Percentiles rank a stretch among this genome's conserved stretches.
These are phyloP conservation scores for Petrea volubilis DNA, from an alignment of 257 asterid species.

Conservation along the genomic window DNA sequence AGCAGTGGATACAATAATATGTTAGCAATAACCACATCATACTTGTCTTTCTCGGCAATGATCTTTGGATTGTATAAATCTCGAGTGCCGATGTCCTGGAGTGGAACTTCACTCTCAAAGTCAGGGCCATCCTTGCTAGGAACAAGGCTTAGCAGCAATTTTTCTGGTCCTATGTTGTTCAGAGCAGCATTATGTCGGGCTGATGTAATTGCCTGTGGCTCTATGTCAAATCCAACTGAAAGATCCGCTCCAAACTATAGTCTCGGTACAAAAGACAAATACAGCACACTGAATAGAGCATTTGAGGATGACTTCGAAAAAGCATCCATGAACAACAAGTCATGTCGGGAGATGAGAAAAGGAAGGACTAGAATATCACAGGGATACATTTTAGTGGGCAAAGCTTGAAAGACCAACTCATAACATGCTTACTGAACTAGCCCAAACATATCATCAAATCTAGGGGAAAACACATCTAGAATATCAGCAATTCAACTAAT, in stretches of 20 bases:
- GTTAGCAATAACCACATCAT: slow-evolving; percentile 78
- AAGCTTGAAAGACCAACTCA: not conserved
- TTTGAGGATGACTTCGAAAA: not conserved
- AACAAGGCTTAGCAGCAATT: slow-evolving; percentile 60
- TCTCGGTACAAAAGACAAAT: not conserved
- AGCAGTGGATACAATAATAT: slow-evolving; percentile 73
- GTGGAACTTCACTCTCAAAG: slow-evolving; percentile 30
- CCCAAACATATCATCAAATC: not conserved
- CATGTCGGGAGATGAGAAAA: not conserved
- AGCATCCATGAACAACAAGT: not conserved
- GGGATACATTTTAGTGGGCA: not conserved
- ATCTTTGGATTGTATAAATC: slow-evolving; percentile 37
- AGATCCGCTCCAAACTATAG: slow-evolving; percentile 78
- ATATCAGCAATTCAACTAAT: no score
- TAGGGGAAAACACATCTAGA: not conserved
- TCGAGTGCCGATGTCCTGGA: not conserved
- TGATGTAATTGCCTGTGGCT: slow-evolving; percentile 80
- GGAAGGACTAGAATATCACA: not conserved
- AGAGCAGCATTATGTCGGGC: slow-evolving; percentile 70
- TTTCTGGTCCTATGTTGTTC: slow-evolving; percentile 58
- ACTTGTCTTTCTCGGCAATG: slow-evolving; percentile 46
- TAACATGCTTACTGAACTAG: not conserved
- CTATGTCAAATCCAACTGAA: slow-evolving; percentile 85
- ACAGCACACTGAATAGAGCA: not conserved
- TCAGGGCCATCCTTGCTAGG: slow-evolving; percentile 38